phyloP scores from a whole-genome alignment of 768 basidiomycete species.

The Collybia mongolica region DNA sequence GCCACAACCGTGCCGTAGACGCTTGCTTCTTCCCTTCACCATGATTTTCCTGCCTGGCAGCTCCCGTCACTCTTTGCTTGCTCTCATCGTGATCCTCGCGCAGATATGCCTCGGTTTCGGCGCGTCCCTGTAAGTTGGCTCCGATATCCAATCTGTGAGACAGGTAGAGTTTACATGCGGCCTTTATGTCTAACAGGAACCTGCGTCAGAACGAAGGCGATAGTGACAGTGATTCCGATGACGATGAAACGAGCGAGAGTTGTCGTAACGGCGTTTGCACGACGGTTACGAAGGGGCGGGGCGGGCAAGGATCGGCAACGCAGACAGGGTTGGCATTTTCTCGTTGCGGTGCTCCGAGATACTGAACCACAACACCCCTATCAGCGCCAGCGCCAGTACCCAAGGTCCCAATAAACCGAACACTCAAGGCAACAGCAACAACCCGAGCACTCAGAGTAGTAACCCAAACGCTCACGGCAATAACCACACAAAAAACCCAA shows the following conservation, averaged over 20 bases:
- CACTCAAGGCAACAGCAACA: too few species aligned
- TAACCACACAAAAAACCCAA: too few species aligned
- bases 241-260: conserved; percentile 15
- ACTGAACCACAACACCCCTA: too few species aligned
- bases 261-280: conserved; percentile 14
- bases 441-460: background rate
- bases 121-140: conserved; percentile 1
- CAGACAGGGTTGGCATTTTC: background rate
- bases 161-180: background rate
- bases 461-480: background rate
- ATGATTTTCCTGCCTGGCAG: background rate
- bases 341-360: background rate
- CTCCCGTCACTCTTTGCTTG: background rate
- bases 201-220: conserved; percentile 6
- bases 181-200: conserved; percentile 1
- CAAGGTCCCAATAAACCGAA: too few species aligned
- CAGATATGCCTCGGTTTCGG: background rate
- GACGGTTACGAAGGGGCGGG: conserved; percentile 1
- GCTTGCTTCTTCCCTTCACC: too few species aligned
- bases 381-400: too few species aligned
- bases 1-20: too few species aligned
- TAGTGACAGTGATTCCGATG: conserved; percentile 15
- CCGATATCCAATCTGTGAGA: background rate
- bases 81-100: background rate
- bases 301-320: background rate